A percentile compares a stretch with the other conserved stretches of the same genome.
These are phyloP conservation scores for Babesia divergens DNA, from an alignment of 169 alveolate genomes.

Conservation along the genomic window DNA sequence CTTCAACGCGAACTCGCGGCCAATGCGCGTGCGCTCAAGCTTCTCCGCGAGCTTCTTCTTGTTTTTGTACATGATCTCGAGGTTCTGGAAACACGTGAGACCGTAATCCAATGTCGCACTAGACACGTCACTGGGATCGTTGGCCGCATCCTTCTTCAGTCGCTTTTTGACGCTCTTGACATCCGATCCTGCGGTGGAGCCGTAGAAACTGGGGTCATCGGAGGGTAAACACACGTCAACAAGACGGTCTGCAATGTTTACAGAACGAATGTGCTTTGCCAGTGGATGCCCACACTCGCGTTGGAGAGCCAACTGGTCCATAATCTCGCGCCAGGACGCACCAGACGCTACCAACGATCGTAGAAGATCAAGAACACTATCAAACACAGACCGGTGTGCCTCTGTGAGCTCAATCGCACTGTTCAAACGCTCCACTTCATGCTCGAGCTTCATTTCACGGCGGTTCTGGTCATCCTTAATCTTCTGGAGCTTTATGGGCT, in stretches of 20 bases:
- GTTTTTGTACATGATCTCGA: conserved; percentile 79
- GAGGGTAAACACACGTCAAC: conserved; percentile 43
- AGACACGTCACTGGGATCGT: conserved; percentile 37
- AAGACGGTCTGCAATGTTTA: conserved; percentile 71
- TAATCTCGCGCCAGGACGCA: conserved; percentile 88
- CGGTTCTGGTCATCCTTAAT: conserved; percentile 86
- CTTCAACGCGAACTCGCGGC: conserved; percentile 85
- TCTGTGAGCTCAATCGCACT: conserved; percentile 78
- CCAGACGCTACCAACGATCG: conserved; percentile 81
- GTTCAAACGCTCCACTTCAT: conserved; percentile 72
- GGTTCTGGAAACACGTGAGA: conserved; percentile 83
- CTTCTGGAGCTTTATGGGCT: conserved; percentile 78
- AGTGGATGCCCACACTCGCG: conserved; percentile 84
- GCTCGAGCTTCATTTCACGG: conserved; percentile 70
- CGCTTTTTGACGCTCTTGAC: conserved; percentile 31
- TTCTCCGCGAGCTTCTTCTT: conserved; percentile 84
- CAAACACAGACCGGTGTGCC: conserved; percentile 77
- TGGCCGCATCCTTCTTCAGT: conserved; percentile 14
- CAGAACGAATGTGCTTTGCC: conserved; percentile 79
- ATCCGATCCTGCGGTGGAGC: conserved; percentile 49
- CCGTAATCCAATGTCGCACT: conserved; percentile 46
- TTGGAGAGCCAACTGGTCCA: conserved; percentile 85
- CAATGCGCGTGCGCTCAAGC: conserved; percentile 83
- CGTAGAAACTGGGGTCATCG: conserved; percentile 69
- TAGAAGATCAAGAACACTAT: conserved; percentile 73